Evolutionary conservation across 176 grass and related monocot genomes (phyloP).

Genomic region (Elymus sibiricus): DNA sequence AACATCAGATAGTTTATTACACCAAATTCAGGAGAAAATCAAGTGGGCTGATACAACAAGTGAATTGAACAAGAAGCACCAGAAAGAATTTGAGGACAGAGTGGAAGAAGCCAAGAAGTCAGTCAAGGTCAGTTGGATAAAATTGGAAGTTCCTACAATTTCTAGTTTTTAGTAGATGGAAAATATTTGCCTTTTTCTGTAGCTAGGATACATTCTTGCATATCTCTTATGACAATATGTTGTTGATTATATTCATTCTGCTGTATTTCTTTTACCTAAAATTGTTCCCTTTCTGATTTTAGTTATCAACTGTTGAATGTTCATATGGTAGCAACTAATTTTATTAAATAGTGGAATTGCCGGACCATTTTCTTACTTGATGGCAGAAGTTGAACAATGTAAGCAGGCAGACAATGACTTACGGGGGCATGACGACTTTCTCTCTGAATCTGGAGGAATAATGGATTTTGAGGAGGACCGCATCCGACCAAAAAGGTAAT

Average conservation of each 20-base stretch:
- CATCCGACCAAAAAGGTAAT: constrained; percentile 88
- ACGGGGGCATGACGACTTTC: constrained; percentile 70
- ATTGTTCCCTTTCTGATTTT: neutral
- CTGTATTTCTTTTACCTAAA: neutral
- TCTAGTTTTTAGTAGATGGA: neutral
- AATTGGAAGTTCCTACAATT: neutral
- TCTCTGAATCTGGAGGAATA: constrained; percentile 92
- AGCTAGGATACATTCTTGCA: neutral
- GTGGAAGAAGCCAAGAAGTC: constrained; percentile 97
- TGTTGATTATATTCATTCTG: constrained; percentile 9
- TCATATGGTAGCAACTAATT: constrained; percentile 42
- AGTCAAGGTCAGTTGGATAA: constrained; percentile 78
- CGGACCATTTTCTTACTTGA: constrained; percentile 82
- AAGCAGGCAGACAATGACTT: constrained; percentile 92
- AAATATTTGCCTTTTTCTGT: neutral
- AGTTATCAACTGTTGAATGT: constrained; percentile 7
- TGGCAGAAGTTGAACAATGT: constrained; percentile 96
- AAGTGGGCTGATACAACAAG: constrained; percentile 96
- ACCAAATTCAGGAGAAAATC: constrained; percentile 99
- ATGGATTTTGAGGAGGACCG: constrained; percentile 99
- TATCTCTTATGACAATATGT: neutral
- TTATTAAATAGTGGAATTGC: constrained; percentile 67
- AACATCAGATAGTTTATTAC: constrained; percentile 83
- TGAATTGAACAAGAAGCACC: constrained; percentile 78
- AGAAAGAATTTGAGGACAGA: constrained; percentile 93